Evolutionary conservation across 2,329 filamentous ascomycete genomes (phyloP), one percentile per base, ranked within the genome.

Genomic region (Immersiporthe knoxdaviesiana): DNA sequence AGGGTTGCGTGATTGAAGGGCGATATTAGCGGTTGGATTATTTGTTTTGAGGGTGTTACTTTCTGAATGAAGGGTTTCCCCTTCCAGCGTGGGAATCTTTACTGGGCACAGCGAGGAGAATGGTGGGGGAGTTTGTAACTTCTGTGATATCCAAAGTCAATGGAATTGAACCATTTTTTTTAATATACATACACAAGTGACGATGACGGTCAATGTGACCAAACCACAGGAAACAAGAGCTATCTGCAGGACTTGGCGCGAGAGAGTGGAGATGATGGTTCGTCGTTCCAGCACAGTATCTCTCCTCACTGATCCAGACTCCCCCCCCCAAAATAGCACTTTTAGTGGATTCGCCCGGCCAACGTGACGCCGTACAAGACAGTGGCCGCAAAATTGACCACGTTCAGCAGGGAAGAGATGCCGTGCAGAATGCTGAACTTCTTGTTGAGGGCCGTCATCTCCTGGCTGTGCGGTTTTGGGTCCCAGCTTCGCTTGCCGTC

Each of bases 401-500:
- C 77, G 78, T 97, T 97, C 27, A 97, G 78, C 71, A 97, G 79
- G 37, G 92, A 92, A 10, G 93, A 97, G 62, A 92, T 81, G 7
- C 94, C 93, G 79, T 99, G 96, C 68, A 97, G 80, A 71, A 87
- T 87, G 21, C 87, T 88, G 79, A 98, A 98, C 72, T 84, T 85
- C 81, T 89, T 92, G 83, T 95, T 97, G 74, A 97, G 79, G 11
- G 84, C 84, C 74, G 88, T 80, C 94, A 98, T 97, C 82, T 95
- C 92, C 35, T 90, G 85, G 6, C 92, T 96, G 76, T 97, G 92
- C 52, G 93, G 92, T 0, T 90, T 86, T 65, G 87, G 82, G 72
- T 97, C 93, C 76, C 91, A 92, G 79, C 90, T 92, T 78, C 91
- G 92, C 85, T 97, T 97, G 67, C 93, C 93, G 77, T 97, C 95